These are phyloP conservation scores for Blastobotrys persicus DNA, from an alignment of 1,139 yeast genomes.

Conservation along the genomic window DNA sequence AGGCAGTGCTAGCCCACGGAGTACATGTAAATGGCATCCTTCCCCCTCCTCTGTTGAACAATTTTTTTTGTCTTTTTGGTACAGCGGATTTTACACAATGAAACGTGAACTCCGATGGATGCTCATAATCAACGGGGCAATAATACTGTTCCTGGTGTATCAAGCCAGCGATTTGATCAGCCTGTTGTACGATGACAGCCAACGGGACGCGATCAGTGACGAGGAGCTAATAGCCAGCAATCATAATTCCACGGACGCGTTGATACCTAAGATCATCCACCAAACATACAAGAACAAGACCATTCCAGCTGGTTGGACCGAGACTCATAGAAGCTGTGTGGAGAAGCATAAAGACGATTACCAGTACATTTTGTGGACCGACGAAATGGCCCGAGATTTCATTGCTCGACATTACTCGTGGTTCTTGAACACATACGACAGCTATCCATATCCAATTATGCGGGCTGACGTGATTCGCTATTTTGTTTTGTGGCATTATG, in stretches of 20 bases:
- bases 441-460: slow-evolving; percentile 76
- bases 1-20: slow-evolving; percentile 10
- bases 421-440: slow-evolving; percentile 78
- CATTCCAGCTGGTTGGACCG: slow-evolving; percentile 78
- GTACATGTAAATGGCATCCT: slow-evolving; percentile 4
- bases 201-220: slow-evolving; percentile 12
- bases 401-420: slow-evolving; percentile 78
- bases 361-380: slow-evolving; percentile 85
- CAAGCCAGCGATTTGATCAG: slow-evolving; percentile 73
- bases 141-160: slow-evolving; percentile 58
- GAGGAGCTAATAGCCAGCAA: slow-evolving; percentile 9
- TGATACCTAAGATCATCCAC: slow-evolving; percentile 85
- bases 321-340: slow-evolving; percentile 72
- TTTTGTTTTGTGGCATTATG: slow-evolving; percentile 76
- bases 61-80: slow-evolving; percentile 10
- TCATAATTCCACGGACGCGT: not conserved
- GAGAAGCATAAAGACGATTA: slow-evolving; percentile 76
- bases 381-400: slow-evolving; percentile 74
- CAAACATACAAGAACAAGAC: slow-evolving; percentile 82
- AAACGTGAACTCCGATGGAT: slow-evolving; percentile 30
- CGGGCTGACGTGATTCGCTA: slow-evolving; percentile 93
- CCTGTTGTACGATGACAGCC: slow-evolving; percentile 53
- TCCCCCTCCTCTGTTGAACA: not conserved
- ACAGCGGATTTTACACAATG: no score
- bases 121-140: slow-evolving; percentile 31